phyloP scores from a whole-genome alignment of 2,329 filamentous ascomycete species.

The Bipolaris gigantea region DNA sequence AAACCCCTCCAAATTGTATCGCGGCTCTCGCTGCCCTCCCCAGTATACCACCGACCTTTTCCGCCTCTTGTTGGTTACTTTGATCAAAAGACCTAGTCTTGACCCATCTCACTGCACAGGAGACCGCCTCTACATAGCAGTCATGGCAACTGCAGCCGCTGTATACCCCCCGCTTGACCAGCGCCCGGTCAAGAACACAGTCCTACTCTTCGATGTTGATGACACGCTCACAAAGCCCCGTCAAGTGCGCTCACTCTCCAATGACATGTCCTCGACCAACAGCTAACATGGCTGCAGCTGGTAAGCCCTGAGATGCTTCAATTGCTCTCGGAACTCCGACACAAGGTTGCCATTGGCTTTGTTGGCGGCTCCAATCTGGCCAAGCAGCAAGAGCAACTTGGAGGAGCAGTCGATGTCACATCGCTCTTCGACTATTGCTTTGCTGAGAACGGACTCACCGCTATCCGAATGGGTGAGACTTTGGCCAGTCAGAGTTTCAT shows the following conservation, averaged over 20 bases:
- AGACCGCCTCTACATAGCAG: constrained; percentile 6
- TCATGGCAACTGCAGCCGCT: constrained; percentile 47
- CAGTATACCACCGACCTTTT: neutral
- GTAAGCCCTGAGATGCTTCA: constrained; percentile 81
- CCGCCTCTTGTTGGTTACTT: neutral
- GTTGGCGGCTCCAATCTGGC: constrained; percentile 88
- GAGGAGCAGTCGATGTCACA: constrained; percentile 68
- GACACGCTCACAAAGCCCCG: constrained; percentile 85
- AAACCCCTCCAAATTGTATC: constrained; percentile 24
- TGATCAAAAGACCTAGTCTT: neutral
- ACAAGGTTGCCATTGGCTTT: constrained; percentile 86
- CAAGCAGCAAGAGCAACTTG: constrained; percentile 97
- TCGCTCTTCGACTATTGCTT: constrained; percentile 97
- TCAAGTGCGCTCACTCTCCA: constrained; percentile 55
- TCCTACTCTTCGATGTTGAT: constrained; percentile 96
- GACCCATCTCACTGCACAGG: neutral
- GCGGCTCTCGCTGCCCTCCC: constrained; percentile 5
- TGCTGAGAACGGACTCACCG: constrained; percentile 92
- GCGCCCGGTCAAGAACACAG: constrained; percentile 87
- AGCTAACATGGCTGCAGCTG: constrained; percentile 50
- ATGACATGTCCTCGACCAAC: neutral
- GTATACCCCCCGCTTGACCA: constrained; percentile 75
- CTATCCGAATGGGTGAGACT: constrained; percentile 77
- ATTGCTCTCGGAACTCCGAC: constrained; percentile 76
- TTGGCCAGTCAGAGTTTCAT: constrained; percentile 87